Evolutionary conservation across 345 rosid genomes (phyloP).

Genomic region (Salix dunnii): DNA sequence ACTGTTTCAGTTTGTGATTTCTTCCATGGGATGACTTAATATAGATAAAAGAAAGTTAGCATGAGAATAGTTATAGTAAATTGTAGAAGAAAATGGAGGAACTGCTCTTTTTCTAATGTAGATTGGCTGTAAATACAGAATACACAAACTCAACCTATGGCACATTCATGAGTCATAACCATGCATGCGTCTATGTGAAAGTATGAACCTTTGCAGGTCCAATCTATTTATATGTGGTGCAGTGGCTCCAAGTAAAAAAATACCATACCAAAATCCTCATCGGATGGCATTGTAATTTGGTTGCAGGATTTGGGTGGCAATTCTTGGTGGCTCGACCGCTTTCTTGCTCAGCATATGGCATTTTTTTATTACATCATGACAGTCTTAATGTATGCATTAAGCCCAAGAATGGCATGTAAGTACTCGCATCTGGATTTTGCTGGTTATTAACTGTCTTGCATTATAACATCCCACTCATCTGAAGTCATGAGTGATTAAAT

Average conservation of each 20-base stretch:
- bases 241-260: not conserved
- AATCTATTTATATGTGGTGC: not conserved
- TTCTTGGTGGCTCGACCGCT: constrained; percentile 93
- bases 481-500: not conserved
- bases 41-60: not conserved
- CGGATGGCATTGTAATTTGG: constrained; percentile 15
- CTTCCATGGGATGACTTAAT: not conserved
- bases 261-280: not conserved
- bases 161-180: not conserved
- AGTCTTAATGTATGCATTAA: constrained; percentile 69
- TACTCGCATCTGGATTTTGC: constrained; percentile 8
- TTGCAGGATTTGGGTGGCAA: constrained; percentile 95
- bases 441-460: not conserved
- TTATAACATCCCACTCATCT: not conserved
- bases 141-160: not conserved
- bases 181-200: not conserved
- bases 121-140: not conserved
- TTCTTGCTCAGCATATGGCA: constrained; percentile 82
- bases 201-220: not conserved
- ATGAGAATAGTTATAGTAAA: not conserved
- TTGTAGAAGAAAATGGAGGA: not conserved
- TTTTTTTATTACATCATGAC: constrained; percentile 84
- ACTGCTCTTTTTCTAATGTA: not conserved
- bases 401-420: constrained; percentile 99
- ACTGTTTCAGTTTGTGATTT: not conserved